Base-by-base conservation (phyloP, 306 rosid species). In the Trichosanthes cucumerina region DNA sequence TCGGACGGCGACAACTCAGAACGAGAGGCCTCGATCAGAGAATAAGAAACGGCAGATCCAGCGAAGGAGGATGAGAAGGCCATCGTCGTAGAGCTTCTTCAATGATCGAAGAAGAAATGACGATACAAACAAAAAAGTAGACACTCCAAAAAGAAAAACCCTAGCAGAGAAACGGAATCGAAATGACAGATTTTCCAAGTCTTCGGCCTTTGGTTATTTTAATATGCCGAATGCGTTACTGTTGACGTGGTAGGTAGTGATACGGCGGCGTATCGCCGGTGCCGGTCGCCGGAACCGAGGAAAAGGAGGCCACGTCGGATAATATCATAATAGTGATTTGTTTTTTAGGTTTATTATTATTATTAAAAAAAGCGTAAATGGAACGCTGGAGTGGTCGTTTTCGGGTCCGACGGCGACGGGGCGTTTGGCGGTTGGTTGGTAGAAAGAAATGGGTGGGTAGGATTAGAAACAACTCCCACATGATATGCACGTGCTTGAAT, bases 21-120 rank as follows among this genome's bases (percentile, higher is more conserved):
- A 14, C 85, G 85, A 12, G 91, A 75, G 24, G 88, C 83, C 72
- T 88, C 86, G 66, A 84, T 39, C 7, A 80, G 23, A 38, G 97
- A 60, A 82, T 88, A 39, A 43, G 87, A 31, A 50, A 75, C 15
- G 1, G 90, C 68, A 79, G 97, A 95, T 92, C 98, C 82, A 39
- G 28, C 65, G 66, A 92, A 84, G 12, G 91, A 74, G 31, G 91
- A 88, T 26, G 96, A 88, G 57, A 85, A 86, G 43, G 93, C 96
- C 98, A 95, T 95, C 81, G 84, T 41, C 77, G 86, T 24, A 24
- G 24, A 82, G 52, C 4, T 46, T 21, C 33, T 78, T 38, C 50
- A 44, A 28, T 53, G 58, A 54, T 52, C 49, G 59, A 64, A 53
- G 50, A 44, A 80, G 79, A 47, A 47, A 0, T 46, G 83, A 26